phyloP scores from a whole-genome alignment of 83 land plant species.

The Diphasiastrum complanatum region DNA sequence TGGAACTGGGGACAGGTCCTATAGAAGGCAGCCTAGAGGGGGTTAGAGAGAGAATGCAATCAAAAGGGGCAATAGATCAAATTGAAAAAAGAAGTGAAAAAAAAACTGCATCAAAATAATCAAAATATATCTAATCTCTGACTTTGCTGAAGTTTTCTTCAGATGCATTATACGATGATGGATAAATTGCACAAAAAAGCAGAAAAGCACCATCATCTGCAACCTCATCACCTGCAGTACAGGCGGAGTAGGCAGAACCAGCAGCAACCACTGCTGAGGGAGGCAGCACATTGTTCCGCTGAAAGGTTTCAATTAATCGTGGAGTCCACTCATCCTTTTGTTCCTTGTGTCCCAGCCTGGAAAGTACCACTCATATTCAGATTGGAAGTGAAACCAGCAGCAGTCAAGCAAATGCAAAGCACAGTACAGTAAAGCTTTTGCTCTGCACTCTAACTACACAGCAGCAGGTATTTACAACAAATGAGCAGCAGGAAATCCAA shows the following conservation, averaged over 20 bases:
- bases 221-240: conserved; percentile 58
- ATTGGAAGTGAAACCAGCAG: not conserved
- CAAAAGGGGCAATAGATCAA: no score
- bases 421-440: no score
- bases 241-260: conserved; percentile 79
- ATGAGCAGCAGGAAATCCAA: no score
- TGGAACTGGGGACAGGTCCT: no score
- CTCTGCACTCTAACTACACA: no score
- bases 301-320: conserved; percentile 73
- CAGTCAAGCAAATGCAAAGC: not conserved
- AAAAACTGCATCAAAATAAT: no score
- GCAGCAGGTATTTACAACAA: no score
- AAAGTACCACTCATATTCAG: not conserved
- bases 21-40: no score
- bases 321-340: conserved; percentile 96
- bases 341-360: conserved; percentile 86
- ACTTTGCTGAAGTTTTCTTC: no score
- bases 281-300: conserved; percentile 70
- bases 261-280: conserved; percentile 83
- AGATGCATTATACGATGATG: not conserved
- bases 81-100: no score
- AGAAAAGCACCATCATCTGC: not conserved
- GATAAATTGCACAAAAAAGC: not conserved
- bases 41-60: no score
- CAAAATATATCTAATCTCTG: no score